A percentile compares a stretch with the other conserved stretches of the same genome.
Evolutionary conservation across 1,284 basidiomycete species (phyloP).

Genomic region (Irpex lacteus): DNA sequence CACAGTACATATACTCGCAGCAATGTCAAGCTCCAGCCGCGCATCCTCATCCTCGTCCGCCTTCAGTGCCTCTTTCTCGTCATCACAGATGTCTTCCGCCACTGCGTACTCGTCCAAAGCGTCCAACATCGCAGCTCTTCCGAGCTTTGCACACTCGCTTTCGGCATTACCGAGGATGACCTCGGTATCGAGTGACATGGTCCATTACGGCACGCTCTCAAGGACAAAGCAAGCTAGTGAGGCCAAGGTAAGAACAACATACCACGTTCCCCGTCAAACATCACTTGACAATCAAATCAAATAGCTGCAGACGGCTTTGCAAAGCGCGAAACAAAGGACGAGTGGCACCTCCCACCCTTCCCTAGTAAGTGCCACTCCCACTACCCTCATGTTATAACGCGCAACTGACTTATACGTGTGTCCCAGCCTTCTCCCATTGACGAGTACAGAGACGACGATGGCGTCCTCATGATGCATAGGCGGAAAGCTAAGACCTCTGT

Average conservation of each 20-base stretch:
- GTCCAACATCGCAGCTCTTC: constrained; percentile 26
- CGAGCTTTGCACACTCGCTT: constrained; percentile 32
- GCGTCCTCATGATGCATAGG: constrained; percentile 15
- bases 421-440: constrained; percentile 10
- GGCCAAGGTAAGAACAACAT: constrained; percentile 24
- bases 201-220: constrained; percentile 27
- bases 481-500: constrained; percentile 10
- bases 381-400: background rate
- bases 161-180: constrained; percentile 32
- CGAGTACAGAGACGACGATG: constrained; percentile 11
- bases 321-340: constrained; percentile 24
- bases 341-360: constrained; percentile 14
- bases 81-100: constrained; percentile 11
- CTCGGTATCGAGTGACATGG: constrained; percentile 31
- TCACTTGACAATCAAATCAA: constrained; percentile 5
- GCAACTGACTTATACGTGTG: background rate
- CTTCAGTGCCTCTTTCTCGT: constrained; percentile 5
- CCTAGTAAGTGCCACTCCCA: constrained; percentile 12
- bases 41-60: constrained; percentile 8
- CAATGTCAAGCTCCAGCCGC: background rate
- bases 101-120: constrained; percentile 9
- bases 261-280: background rate
- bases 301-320: constrained; percentile 27
- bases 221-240: constrained; percentile 28
- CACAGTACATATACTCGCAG: constrained; percentile 1